Evolutionary conservation across 108 stramenopile species (phyloP), one percentile per base, ranked within the genome.

Genomic region (Nitzschia putrida): DNA sequence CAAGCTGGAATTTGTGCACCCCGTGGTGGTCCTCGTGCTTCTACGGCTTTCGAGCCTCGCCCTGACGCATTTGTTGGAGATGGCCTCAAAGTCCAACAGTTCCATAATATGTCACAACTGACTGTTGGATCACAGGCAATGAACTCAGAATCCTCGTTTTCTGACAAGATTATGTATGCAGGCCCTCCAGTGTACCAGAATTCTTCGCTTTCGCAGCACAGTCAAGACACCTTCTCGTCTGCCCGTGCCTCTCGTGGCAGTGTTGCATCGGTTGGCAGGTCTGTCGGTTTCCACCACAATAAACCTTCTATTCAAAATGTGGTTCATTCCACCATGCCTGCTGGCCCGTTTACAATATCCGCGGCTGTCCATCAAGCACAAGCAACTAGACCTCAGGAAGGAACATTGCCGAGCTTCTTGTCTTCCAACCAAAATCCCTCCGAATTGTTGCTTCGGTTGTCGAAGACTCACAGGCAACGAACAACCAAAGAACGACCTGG

Each of bases 141-240:
- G n/a, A 63, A 43, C 44, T 13, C 61, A 3, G 61, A 63, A 1
- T 18, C 34, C 7, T 38, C 34, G 3, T n/a, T 59, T 16, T n/a
- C 26, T 29, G 34, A 59, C 29, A 34, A 34, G 29, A 47, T 38
- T 16, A 13, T 11, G 16, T 47, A 63, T 25, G 18, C 42, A 5
- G 61, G 61, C 4, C 61, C 61, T 22, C 61, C 61, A 25, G 44
- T 12, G 7, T 43, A 63, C 24, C 61, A 63, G 61, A 63, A 45
- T 22, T 63, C 43, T 7, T 63, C 61, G 16, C 23, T 43, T 7
- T 63, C 61, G 1, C 44, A 44, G 44, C 11, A 13, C 58, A 63
- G 44, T 8, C 42, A 44, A 47, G 40, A 21, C 22, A 9, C 61
- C 1, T 63, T 47, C 13, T 0, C 16, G 8, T 63, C 61, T 0